Conservation (phyloP, 345 rosid species). For the Syzygium aqueum region DNA sequence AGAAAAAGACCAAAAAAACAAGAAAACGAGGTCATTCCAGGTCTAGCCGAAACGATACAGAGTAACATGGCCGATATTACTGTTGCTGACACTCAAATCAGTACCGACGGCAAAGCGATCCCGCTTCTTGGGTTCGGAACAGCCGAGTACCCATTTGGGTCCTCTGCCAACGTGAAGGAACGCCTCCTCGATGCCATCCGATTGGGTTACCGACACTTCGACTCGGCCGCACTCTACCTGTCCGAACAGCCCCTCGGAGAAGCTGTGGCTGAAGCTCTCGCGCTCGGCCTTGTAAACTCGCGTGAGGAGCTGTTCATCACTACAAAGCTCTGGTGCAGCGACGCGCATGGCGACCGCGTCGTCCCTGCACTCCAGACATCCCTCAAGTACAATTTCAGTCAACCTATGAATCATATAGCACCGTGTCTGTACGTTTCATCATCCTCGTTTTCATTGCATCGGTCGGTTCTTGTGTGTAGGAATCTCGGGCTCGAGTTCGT, state of each 20-base stretch:
- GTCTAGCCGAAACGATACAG: not conserved
- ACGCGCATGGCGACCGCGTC: slow-evolving; percentile 16
- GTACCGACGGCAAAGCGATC: not conserved
- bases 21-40: not conserved
- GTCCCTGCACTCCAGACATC: slow-evolving; percentile 11
- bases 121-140: slow-evolving; percentile 14
- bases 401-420: not conserved
- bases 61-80: not conserved
- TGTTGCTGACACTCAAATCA: not conserved
- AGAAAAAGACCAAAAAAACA: not conserved
- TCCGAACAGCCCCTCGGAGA: slow-evolving; percentile 26
- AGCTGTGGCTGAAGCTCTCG: slow-evolving; percentile 23
- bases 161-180: not conserved
- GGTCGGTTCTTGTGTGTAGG: slow-evolving; percentile 4
- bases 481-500: slow-evolving; percentile 16
- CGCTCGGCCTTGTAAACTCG: slow-evolving; percentile 13
- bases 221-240: slow-evolving; percentile 16
- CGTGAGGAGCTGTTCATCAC: slow-evolving; percentile 29
- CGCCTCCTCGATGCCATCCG: slow-evolving; percentile 18
- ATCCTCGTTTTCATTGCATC: not conserved
- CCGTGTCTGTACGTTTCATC: not conserved
- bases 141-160: slow-evolving; percentile 4
- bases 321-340: slow-evolving; percentile 27
- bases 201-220: slow-evolving; percentile 30
- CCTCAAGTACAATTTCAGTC: not conserved